Evolutionary conservation across 2,329 filamentous ascomycete species (phyloP).

Genomic region (Seiridium unicorne): DNA sequence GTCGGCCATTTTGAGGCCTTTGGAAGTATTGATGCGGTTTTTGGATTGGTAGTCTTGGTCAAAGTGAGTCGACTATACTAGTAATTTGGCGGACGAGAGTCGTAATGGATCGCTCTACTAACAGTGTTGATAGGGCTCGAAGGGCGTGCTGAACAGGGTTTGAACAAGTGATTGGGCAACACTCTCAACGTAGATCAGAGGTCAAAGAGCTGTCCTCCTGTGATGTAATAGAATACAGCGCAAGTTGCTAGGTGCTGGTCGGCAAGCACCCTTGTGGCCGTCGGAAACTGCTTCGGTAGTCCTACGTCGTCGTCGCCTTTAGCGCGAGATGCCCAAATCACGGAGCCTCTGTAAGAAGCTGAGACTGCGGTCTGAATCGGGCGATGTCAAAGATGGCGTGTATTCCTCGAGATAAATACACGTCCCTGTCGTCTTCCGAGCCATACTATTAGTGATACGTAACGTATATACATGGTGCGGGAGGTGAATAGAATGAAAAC

Average conservation of each 20-base stretch:
- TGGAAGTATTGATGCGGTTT: too few species aligned
- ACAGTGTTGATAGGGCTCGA: too few species aligned
- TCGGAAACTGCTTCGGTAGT: too few species aligned
- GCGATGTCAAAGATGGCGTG: constrained; percentile 29
- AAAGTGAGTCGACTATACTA: background rate
- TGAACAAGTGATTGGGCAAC: too few species aligned
- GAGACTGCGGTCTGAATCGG: background rate
- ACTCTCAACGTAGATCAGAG: too few species aligned
- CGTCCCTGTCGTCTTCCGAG: constrained; percentile 32
- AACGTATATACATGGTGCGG: constrained; percentile 16
- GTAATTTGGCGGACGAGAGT: background rate
- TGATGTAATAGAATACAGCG: too few species aligned
- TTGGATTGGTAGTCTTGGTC: too few species aligned
- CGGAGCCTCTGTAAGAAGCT: background rate
- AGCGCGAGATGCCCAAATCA: background rate
- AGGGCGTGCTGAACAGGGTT: too few species aligned
- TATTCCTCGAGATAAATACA: constrained; percentile 39
- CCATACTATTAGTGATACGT: constrained; percentile 33
- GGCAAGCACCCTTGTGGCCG: too few species aligned
- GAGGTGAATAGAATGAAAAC: constrained; percentile 23
- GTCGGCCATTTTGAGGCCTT: constrained; percentile 55
- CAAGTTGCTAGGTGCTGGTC: too few species aligned
- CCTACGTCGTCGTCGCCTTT: background rate
- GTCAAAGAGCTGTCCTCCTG: too few species aligned
- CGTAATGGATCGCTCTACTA: too few species aligned